Conservation (phyloP, 352 stramenopile genomes). For the Thraustotheca clavata region DNA sequence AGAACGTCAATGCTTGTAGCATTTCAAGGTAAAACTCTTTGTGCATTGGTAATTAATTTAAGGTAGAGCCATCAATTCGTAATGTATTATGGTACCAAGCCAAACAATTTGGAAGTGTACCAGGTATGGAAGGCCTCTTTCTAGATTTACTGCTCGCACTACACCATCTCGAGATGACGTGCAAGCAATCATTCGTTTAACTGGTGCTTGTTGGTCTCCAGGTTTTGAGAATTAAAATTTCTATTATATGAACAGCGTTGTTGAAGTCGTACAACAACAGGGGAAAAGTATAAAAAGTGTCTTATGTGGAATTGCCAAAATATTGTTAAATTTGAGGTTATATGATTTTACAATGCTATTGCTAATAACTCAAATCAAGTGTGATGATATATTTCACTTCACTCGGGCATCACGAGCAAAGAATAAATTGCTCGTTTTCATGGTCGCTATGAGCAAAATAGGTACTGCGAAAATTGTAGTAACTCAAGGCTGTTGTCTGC, state of each 20-base stretch:
- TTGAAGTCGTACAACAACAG: slow-evolving; percentile 56
- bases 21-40: not conserved
- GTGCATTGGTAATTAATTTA: not conserved
- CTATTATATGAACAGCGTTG: too few species aligned
- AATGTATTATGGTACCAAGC: not conserved
- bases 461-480: too few species aligned
- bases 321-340: slow-evolving; percentile 73
- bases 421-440: too few species aligned
- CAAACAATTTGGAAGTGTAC: slow-evolving; percentile 42
- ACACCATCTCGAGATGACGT: slow-evolving; percentile 69
- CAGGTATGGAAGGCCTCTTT: slow-evolving; percentile 76
- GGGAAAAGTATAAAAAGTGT: slow-evolving; percentile 82
- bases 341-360: too few species aligned
- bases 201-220: slow-evolving; percentile 76
- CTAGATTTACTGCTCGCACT: slow-evolving; percentile 68
- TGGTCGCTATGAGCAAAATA: too few species aligned
- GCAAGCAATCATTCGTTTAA: slow-evolving; percentile 73
- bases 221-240: slow-evolving; percentile 21
- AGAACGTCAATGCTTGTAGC: slow-evolving; percentile 4
- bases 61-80: not conserved
- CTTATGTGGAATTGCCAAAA: slow-evolving; percentile 75
- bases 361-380: too few species aligned
- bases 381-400: too few species aligned
- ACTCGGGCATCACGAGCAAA: too few species aligned
- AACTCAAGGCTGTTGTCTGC: too few species aligned